Evolutionary conservation across 1,284 basidiomycete genomes (phyloP), one percentile per base, ranked within the genome.

Genomic region (Tausonia pullulans): DNA sequence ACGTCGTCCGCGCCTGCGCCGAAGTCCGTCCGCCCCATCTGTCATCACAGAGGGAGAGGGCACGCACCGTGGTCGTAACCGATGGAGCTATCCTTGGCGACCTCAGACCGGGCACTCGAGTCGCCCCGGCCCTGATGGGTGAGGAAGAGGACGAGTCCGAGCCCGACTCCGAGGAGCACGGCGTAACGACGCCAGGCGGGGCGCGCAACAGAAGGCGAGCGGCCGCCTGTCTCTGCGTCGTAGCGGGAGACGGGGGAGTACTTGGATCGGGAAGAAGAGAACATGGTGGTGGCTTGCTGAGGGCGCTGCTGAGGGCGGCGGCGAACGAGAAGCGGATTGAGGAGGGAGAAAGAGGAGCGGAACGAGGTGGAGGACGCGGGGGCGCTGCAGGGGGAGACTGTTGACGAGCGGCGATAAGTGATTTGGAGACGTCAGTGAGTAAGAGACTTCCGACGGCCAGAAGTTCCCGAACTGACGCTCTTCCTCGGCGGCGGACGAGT

Each of bases 151-250:
- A 74, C 52, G 43, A 71, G 59, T 50, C 69, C 55, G 0, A 69
- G 56, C 41, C 66, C 69, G 9, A 68, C 64, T 7, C 62, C 65
- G 44, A 67, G 71, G 45, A 75, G 65, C 41, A 72, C 39, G 2
- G 68, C 70, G 51, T 70, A 77, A 56, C 72, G 68, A 65, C 74
- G 76, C 74, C 74, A 75, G 2, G 67, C 64, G 8, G 70, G 58
- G 9, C 51, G 55, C 8, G 39, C 59, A n/a, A 3, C 40, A 39
- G 10, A 49, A 45, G 52, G 43, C 40, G 40, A 27, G 16, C 62
- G 56, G 27, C 62, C 62, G 45, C 62, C 62, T 3, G 62, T 64
- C 39, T 54, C 57, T 9, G 39, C 13, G 46, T 64, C 62, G 62
- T 59, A 57, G 43, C 62, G 62, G 39, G 27, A 40, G 16, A 59